Evolutionary conservation across 2,329 filamentous ascomycete species (phyloP).

Genomic region (Zasmidium cellare): DNA sequence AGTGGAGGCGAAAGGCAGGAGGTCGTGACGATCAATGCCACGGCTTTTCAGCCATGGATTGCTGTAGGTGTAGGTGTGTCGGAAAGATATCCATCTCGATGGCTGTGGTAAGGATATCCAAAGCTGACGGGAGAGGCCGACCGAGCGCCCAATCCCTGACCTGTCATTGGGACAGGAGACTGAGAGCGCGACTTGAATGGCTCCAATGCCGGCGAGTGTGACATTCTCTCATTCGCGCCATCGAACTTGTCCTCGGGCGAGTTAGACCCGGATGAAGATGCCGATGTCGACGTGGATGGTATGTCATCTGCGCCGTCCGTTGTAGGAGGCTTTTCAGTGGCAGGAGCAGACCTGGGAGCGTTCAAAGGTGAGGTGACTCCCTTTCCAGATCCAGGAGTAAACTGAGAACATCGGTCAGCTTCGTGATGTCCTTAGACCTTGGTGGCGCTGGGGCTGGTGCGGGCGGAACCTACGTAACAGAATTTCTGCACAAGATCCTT

Average conservation of each 20-base stretch:
- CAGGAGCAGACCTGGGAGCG: constrained; percentile 6
- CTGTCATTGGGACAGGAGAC: constrained; percentile 33
- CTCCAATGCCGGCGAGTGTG: constrained; percentile 20
- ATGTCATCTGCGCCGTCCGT: constrained; percentile 22
- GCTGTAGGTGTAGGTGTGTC: constrained; percentile 37
- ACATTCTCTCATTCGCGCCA: constrained; percentile 26
- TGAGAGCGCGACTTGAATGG: constrained; percentile 33
- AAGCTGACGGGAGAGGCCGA: constrained; percentile 35
- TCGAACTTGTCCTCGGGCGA: constrained; percentile 30
- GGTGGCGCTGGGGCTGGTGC: constrained; percentile 31
- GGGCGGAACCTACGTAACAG: constrained; percentile 89
- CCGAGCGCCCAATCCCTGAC: constrained; percentile 25
- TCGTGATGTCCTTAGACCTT: constrained; percentile 26
- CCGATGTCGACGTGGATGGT: constrained; percentile 18
- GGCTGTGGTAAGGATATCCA: constrained; percentile 37
- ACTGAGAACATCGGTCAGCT: constrained; percentile 36
- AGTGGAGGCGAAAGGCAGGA: constrained; percentile 17
- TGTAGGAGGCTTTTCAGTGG: constrained; percentile 2
- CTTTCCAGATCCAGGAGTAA: constrained; percentile 35
- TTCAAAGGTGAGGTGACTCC: constrained; percentile 18
- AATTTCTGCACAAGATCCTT: constrained; percentile 98
- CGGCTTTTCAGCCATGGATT: constrained; percentile 33
- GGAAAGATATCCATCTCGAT: constrained; percentile 35
- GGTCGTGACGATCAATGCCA: constrained; percentile 12
- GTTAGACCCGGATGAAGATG: constrained; percentile 24